A percentile compares a stretch with the other conserved stretches of the same genome.
Evolutionary conservation across 768 basidiomycete species (phyloP).

Genomic region (Pulveroboletus sp.): DNA sequence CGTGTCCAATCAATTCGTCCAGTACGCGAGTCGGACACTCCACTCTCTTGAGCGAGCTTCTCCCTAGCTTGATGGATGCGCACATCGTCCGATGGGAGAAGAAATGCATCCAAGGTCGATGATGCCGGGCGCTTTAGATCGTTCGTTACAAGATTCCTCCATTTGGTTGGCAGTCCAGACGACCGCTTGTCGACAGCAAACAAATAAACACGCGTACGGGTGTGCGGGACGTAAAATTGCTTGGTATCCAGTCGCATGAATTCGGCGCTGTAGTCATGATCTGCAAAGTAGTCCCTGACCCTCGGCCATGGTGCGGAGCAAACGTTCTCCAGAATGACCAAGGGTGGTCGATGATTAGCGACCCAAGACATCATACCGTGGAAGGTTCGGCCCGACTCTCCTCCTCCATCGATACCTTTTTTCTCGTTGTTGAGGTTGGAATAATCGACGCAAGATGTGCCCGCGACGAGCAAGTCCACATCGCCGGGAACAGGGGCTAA

Average conservation of each 20-base stretch:
- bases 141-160: constrained; percentile 57
- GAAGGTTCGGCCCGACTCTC: constrained; percentile 92
- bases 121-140: constrained; percentile 81
- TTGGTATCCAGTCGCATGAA: constrained; percentile 77
- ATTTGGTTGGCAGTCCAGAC: constrained; percentile 59
- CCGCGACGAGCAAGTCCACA: constrained; percentile 87
- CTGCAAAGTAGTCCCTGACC: constrained; percentile 73
- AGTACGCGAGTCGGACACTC: constrained; percentile 58
- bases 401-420: constrained; percentile 83
- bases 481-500: constrained; percentile 82
- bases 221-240: constrained; percentile 91
- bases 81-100: constrained; percentile 87
- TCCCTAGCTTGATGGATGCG: constrained; percentile 87
- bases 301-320: constrained; percentile 83
- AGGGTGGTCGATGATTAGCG: constrained; percentile 73
- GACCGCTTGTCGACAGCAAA: constrained; percentile 67
- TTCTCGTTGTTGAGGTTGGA: constrained; percentile 94
- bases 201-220: constrained; percentile 86
- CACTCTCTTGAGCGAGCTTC: constrained; percentile 70
- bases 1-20: constrained; percentile 88
- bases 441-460: constrained; percentile 95
- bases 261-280: constrained; percentile 70
- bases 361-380: constrained; percentile 95
- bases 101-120: constrained; percentile 84
- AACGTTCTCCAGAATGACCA: constrained; percentile 96